phyloP scores from a whole-genome alignment of 352 stramenopile species.

The Pythium folliculosum region DNA sequence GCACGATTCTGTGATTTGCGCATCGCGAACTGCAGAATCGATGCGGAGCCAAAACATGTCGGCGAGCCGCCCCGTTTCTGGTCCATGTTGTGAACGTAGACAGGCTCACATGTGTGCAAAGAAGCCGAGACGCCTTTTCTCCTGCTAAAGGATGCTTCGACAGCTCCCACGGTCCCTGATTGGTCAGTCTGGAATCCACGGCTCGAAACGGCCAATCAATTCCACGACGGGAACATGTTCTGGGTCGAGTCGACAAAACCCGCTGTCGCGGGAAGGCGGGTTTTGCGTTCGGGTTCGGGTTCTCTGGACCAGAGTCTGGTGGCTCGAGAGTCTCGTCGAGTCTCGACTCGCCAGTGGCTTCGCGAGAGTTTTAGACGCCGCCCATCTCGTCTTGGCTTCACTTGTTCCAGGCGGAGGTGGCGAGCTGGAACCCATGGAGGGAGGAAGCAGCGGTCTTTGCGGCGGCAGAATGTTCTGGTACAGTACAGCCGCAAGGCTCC shows the following conservation, averaged over 20 bases:
- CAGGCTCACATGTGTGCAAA: not conserved
- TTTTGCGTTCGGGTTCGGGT: no score
- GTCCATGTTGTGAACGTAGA: not conserved
- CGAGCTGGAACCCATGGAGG: no score
- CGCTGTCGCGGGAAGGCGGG: not conserved
- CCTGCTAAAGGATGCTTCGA: not conserved
- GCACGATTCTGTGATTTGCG: constrained; percentile 2
- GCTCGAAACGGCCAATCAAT: not conserved
- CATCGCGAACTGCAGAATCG: not conserved
- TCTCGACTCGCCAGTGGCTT: constrained; percentile 3
- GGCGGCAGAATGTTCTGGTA: not conserved
- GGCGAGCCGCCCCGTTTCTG: constrained; percentile 1
- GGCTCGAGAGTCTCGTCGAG: no score
- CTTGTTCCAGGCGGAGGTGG: not conserved
- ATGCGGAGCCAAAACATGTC: not conserved
- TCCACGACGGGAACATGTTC: not conserved
- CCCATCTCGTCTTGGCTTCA: constrained; percentile 1
- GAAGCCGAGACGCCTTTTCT: not conserved
- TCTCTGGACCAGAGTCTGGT: no score
- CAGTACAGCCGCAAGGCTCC: not conserved
- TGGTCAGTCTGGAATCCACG: not conserved
- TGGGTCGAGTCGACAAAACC: not conserved
- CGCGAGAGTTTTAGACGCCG: not conserved
- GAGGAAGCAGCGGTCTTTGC: no score
- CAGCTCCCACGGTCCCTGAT: not conserved